Evolutionary conservation across 2,329 filamentous ascomycete genomes (phyloP), one percentile per base, ranked within the genome.

Genomic region (Chrysosporium keratinophilum): DNA sequence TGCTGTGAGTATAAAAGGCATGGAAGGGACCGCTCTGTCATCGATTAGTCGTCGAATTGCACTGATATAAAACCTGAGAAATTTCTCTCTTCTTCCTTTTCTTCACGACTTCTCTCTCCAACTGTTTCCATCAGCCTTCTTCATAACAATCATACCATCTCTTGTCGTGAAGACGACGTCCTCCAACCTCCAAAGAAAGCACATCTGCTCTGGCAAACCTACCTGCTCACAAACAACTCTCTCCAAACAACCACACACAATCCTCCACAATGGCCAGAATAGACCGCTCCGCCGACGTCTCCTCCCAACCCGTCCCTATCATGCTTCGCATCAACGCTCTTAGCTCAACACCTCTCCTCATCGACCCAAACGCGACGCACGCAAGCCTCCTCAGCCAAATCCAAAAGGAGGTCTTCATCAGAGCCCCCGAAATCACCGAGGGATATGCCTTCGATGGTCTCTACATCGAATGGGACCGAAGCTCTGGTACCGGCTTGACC

Each of bases 261-360:
- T 45, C 9, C n/a, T 17, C 40, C 42, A 53, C 28, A 39, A 53
- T 53, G 50, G 50, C 50, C 15, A 46, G 43, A 53, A 39, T 53
- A n/a, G 41, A 53, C 1, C 50, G 28, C 28, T 37, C 37, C 41
- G 42, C 9, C 41, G 34, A 46, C 12, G 23, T 40, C 33, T 35
- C 41, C 49, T 44, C 40, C 28, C 44, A 43, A 37, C 33, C 46
- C 11, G 37, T 51, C 42, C 44, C 56, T 11, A 41, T 57, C 49
- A 57, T 57, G 54, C 56, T 57, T 28, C 56, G 56, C 46, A 47
- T 57, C 41, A 52, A 47, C n/a, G 42, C 54, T 15, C 28, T 56
- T 10, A 47, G 19, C 33, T 56, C 56, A 7, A 57, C 56, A 1
- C 56, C 54, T 20, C 47, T 56, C 23, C 49, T 57, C 28, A 34